Conservation (phyloP, 352 stramenopile genomes). For the Thraustochytrium striatum region DNA sequence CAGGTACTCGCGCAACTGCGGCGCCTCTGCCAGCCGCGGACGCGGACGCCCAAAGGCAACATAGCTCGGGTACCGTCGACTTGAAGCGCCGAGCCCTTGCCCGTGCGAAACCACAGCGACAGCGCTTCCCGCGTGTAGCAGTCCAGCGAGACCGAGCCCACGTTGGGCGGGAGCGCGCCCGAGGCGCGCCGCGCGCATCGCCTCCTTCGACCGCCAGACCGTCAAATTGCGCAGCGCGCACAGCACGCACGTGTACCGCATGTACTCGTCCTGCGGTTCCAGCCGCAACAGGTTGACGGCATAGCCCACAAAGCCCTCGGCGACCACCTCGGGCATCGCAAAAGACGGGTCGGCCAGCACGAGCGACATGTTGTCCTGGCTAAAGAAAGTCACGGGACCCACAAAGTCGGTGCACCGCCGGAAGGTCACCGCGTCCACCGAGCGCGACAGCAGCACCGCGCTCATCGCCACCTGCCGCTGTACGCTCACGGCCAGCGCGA, state of each 20-base stretch:
- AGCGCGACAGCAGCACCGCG: conserved; percentile 19
- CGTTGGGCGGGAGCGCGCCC: conserved; percentile 8
- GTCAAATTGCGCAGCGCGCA: conserved; percentile 24
- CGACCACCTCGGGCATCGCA: conserved; percentile 4
- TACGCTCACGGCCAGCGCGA: conserved; percentile 7
- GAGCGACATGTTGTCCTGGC: conserved; percentile 27
- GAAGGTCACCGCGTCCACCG: conserved; percentile 23
- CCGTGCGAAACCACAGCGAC: too few species aligned
- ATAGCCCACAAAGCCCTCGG: conserved; percentile 26
- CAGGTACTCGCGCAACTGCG: too few species aligned
- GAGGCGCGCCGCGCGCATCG: background rate
- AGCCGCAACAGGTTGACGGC: conserved; percentile 30
- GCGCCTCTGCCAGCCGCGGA: too few species aligned
- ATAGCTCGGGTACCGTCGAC: too few species aligned
- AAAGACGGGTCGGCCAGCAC: conserved; percentile 18
- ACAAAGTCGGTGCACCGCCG: background rate
- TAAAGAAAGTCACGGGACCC: conserved; percentile 21
- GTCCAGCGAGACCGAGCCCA: too few species aligned
- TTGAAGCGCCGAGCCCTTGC: too few species aligned
- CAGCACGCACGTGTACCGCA: conserved; percentile 40
- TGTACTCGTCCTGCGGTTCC: conserved; percentile 24
- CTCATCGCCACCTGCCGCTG: conserved; percentile 25
- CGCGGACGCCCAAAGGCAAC: too few species aligned
- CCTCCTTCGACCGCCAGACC: background rate
- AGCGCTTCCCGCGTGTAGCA: too few species aligned